phyloP scores from a whole-genome alignment of 768 basidiomycete genomes.

The Mrakia blollopis region DNA sequence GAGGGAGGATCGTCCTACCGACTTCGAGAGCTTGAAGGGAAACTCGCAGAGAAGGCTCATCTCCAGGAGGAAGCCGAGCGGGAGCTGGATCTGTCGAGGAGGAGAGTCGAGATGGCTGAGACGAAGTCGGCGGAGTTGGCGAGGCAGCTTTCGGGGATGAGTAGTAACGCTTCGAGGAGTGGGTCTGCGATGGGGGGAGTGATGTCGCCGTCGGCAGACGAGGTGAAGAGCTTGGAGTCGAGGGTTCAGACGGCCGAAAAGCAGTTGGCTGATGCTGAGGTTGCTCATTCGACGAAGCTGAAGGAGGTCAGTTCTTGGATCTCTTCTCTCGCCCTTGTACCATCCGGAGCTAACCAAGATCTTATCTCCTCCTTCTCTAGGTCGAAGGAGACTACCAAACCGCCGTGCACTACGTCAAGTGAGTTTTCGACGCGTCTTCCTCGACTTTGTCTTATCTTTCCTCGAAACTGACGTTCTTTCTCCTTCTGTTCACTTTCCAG shows the following conservation, averaged over 20 bases:
- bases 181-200: conserved; percentile 59
- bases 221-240: conserved; percentile 32
- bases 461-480: not conserved
- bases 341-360: not conserved
- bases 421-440: conserved; percentile 9
- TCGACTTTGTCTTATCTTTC: not conserved
- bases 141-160: conserved; percentile 53
- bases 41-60: conserved; percentile 66
- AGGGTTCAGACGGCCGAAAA: conserved; percentile 50
- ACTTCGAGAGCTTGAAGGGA: conserved; percentile 64
- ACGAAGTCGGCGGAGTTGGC: conserved; percentile 61
- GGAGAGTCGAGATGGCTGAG: conserved; percentile 67
- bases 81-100: conserved; percentile 62
- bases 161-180: conserved; percentile 55
- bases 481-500: not conserved
- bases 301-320: not conserved
- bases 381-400: conserved; percentile 94
- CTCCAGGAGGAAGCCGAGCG: conserved; percentile 69
- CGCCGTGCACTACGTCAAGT: conserved; percentile 93
- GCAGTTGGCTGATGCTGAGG: conserved; percentile 46
- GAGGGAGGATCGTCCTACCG: conserved; percentile 32
- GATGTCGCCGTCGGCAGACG: conserved; percentile 36
- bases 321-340: not conserved
- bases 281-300: conserved; percentile 2
- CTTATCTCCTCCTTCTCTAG: conserved; percentile 45